These are phyloP conservation scores for Macrolepiota dolichaula DNA, from an alignment of 768 basidiomycete genomes.

Conservation along the genomic window DNA sequence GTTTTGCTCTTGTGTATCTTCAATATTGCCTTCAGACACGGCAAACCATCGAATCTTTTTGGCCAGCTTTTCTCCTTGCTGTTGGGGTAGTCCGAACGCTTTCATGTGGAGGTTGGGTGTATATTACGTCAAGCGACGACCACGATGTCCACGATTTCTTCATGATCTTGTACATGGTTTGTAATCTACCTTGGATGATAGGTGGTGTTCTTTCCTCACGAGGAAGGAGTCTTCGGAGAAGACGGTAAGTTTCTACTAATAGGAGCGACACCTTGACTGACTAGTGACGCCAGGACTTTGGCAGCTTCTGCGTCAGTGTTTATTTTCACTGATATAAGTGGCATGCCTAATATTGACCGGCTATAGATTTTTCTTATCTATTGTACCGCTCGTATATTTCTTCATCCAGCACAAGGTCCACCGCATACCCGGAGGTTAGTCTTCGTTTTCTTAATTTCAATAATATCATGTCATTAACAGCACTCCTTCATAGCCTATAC, in stretches of 20 bases:
- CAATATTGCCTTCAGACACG: slow-evolving; percentile 53
- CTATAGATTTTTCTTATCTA: slow-evolving; percentile 63
- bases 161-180: slow-evolving; percentile 85
- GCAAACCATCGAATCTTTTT: slow-evolving; percentile 30
- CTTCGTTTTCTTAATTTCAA: background rate
- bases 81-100: slow-evolving; percentile 71
- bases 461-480: background rate
- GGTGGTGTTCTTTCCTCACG: slow-evolving; percentile 60
- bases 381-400: slow-evolving; percentile 77
- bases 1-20: slow-evolving; percentile 62
- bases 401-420: slow-evolving; percentile 86
- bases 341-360: slow-evolving; percentile 2
- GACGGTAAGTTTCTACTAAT: slow-evolving; percentile 39
- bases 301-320: slow-evolving; percentile 48
- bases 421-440: slow-evolving; percentile 70
- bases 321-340: background rate
- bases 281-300: slow-evolving; percentile 38
- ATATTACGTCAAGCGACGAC: slow-evolving; percentile 80
- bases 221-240: slow-evolving; percentile 37
- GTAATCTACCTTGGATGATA: slow-evolving; percentile 88
- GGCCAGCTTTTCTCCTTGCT: slow-evolving; percentile 52
- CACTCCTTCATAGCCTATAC: slow-evolving; percentile 64
- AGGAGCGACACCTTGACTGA: background rate
- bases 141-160: slow-evolving; percentile 82
- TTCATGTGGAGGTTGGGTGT: slow-evolving; percentile 90